These are phyloP conservation scores for Ambrosiella beaveri DNA, from an alignment of 2,329 filamentous ascomycete genomes.

Conservation along the genomic window DNA sequence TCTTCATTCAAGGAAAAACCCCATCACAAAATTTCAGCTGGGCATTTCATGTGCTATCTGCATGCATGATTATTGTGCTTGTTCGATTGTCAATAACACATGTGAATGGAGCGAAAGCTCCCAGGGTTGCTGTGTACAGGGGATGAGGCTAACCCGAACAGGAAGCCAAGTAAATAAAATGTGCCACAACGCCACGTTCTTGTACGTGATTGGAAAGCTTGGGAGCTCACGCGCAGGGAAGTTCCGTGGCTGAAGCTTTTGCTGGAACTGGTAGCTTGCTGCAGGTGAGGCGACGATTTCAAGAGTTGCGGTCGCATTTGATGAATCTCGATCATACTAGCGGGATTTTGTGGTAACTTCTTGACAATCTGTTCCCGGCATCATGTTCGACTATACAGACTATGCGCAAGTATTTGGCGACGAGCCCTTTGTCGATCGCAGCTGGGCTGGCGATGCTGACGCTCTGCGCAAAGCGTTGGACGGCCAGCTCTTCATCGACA, in stretches of 20 bases:
- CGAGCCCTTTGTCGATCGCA: conserved; percentile 39
- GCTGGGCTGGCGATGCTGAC: conserved; percentile 44
- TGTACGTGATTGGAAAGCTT: not conserved
- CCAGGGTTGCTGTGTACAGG: conserved; percentile 3
- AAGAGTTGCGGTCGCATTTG: not conserved
- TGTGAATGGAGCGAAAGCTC: not conserved
- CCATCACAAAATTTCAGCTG: not conserved
- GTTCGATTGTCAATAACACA: not conserved
- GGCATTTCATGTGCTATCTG: not conserved
- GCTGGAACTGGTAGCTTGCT: not conserved
- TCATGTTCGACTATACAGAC: conserved; percentile 47
- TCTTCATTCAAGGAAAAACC: not conserved
- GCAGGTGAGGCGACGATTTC: not conserved
- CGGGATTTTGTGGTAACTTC: not conserved
- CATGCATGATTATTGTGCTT: not conserved
- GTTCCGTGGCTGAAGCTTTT: conserved; percentile 9
- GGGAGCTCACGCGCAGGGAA: not conserved
- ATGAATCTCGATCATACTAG: not conserved
- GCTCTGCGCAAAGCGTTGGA: conserved; percentile 48
- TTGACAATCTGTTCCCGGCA: conserved; percentile 2
- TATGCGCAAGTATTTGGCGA: conserved; percentile 52
- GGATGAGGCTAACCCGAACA: conserved; percentile 5
- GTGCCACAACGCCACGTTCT: conserved; percentile 7
- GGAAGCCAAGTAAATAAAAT: conserved; percentile 10
- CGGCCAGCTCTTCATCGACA: conserved; percentile 62